Evolutionary conservation across 139 green algal genomes (phyloP).

Genomic region (Diplosphaera chodatii): DNA sequence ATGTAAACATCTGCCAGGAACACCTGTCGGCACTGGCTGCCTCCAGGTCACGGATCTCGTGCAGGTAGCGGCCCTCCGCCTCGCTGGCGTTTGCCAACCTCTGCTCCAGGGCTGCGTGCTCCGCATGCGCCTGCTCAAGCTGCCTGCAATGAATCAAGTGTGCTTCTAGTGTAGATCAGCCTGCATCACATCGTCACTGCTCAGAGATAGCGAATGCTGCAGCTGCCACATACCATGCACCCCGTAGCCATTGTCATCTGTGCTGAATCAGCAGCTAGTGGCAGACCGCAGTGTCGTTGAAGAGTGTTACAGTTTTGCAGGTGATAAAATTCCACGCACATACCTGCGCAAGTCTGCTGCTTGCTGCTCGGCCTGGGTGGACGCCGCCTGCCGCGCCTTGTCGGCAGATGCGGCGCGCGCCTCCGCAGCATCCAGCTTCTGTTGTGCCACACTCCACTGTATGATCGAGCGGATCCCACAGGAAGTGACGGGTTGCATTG

Average conservation of each 20-base stretch:
- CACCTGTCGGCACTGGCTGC: slow-evolving; percentile 16
- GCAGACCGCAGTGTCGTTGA: too few species aligned
- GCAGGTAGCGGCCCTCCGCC: slow-evolving; percentile 1
- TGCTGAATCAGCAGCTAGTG: too few species aligned
- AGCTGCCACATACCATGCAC: too few species aligned
- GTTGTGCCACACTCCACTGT: not conserved
- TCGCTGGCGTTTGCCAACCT: slow-evolving; percentile 5
- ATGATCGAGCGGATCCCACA: not conserved
- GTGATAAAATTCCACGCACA: too few species aligned
- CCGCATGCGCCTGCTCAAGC: not conserved
- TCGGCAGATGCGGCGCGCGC: not conserved
- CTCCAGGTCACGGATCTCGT: slow-evolving; percentile 35
- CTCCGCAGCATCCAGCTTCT: not conserved
- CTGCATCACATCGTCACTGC: too few species aligned
- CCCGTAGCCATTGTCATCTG: too few species aligned
- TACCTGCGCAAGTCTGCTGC: not conserved
- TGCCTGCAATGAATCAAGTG: slow-evolving; percentile 3
- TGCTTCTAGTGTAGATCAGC: too few species aligned
- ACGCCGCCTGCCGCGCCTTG: not conserved
- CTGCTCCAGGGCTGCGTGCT: slow-evolving; percentile 1
- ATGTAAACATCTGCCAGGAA: too few species aligned
- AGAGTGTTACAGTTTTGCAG: too few species aligned
- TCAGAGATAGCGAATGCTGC: too few species aligned
- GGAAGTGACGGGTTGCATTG: not conserved
- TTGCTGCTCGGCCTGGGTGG: not conserved